Evolutionary conservation across 768 basidiomycete genomes (phyloP), one percentile per base, ranked within the genome.

Genomic region (Tylopilus felleus): DNA sequence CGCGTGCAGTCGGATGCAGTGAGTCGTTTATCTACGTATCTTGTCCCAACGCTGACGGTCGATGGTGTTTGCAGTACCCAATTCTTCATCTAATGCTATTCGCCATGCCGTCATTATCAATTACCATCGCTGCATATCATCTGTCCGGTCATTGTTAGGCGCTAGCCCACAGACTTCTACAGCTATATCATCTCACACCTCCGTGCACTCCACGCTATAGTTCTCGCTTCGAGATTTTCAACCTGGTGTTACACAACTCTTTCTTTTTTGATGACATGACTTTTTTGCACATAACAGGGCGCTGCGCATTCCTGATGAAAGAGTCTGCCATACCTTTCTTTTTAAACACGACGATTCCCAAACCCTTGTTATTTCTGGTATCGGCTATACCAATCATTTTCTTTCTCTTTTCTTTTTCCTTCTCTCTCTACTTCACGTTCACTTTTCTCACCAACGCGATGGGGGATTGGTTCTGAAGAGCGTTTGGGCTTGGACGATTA

Each of bases 1-100:
- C 73, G 90, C 90, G 62, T 77, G 88, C 47, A 95, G 92, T 73
- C 85, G 92, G 71, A 84, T 90, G 63, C 87, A 97, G 91, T 93
- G 69, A 61, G 91, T 83, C 38, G n/a, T 8, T 19, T 8, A 38
- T 49, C 1, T 1, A 14, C 5, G 16, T 4, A 10, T 14, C 12
- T 35, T 12, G 22, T 25, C 2, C 8, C 1, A 5, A 1, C n/a
- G 6, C 54, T 56, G 28, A 66, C 29, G 47, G 1, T 12, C n/a
- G 38, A 31, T 14, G 8, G 49, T 21, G 27, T 50, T 48, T 8
- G 44, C 62, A 91, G 90, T 76, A 92, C 90, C 54, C 90, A 92
- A 71, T 92, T 90, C 77, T 91, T 90, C 76, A 88, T 92, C 70
- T 92, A 77, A 85, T 60, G 56, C 39, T 60, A 52, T 65, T 61